Base-by-base conservation (phyloP, 345 rosid genomes). In the Iberis pinnata region DNA sequence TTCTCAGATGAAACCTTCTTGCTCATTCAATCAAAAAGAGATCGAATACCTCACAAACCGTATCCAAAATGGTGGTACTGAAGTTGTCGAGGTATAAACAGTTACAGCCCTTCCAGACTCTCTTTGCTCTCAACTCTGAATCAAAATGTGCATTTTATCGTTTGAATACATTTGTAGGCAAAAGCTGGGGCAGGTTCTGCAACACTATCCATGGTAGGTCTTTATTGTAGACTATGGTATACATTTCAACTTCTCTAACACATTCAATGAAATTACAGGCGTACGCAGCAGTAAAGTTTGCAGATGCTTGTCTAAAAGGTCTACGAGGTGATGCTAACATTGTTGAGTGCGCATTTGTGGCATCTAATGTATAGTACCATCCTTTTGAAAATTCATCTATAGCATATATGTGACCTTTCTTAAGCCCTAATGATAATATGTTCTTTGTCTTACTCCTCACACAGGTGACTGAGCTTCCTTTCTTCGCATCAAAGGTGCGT, bases 111-210 rank as follows among this genome's bases (percentile, higher is more conserved):
- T 13, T 17, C 52, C 43, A 12, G 53, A 22, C 18, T 44, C 29
- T 10, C 14, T 12, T 8, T 40, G 56, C 25, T 50, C 1, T 18
- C 11, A 6, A 43, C 14, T 70, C 36, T 1, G 15, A 38, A 41
- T 33, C 14, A 42, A 26, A 12, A 1, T 0, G 6, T 64, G 19
- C 8, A n/a, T 29, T n/a, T 65, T 14, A 58, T 6, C 3, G 9
- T 43, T 27, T 10, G 0, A 33, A 33, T 10, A 18, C 5, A 14
- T 50, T 63, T 72, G 68, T 75, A 92, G 98, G 98, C 98, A 52
- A 92, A 85, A 75, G 95, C 98, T 73, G 98, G 98, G 36, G 37
- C 95, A 40, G 98, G 97, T 60, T 92, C 98, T 37, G 98, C 98
- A 24, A 92, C 98, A 25, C 69, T 88, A 26, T 92, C 98, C 0